Evolutionary conservation across 1,284 basidiomycete species (phyloP).

Genomic region (Tilletia walkeri): DNA sequence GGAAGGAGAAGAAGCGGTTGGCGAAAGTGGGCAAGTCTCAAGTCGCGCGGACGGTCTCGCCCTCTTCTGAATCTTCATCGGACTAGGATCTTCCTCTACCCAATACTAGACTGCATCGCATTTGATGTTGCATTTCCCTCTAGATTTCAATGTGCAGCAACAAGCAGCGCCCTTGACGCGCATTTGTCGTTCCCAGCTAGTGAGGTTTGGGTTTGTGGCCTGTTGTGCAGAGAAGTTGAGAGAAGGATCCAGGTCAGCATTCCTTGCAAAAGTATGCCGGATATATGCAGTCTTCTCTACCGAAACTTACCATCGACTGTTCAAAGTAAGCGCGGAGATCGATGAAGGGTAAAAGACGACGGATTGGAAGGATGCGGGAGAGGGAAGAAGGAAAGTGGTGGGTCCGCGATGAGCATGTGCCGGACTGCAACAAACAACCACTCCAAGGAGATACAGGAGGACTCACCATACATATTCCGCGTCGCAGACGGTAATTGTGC

Average conservation of each 20-base stretch:
- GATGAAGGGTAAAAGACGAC: too few species aligned
- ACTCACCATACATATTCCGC: constrained; percentile 80
- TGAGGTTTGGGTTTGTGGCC: constrained; percentile 2
- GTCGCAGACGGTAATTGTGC: constrained; percentile 88
- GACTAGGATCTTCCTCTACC: too few species aligned
- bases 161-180: not conserved
- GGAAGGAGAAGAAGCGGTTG: constrained; percentile 11
- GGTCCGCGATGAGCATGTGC: not conserved
- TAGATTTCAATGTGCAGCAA: not conserved
- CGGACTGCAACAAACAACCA: not conserved
- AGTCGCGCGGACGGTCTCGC: too few species aligned
- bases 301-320: not conserved
- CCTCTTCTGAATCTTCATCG: too few species aligned
- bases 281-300: not conserved
- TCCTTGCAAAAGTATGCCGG: too few species aligned
- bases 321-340: not conserved
- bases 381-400: too few species aligned
- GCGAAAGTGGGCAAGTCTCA: not conserved
- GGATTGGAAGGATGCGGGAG: not conserved
- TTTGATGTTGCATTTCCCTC: too few species aligned
- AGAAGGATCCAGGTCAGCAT: not conserved
- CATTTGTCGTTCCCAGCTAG: not conserved
- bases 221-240: not conserved
- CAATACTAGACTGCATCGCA: too few species aligned
- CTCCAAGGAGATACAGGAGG: constrained; percentile 51